phyloP scores from a whole-genome alignment of 2,329 filamentous ascomycete genomes.

The Calonectria honghensis region DNA sequence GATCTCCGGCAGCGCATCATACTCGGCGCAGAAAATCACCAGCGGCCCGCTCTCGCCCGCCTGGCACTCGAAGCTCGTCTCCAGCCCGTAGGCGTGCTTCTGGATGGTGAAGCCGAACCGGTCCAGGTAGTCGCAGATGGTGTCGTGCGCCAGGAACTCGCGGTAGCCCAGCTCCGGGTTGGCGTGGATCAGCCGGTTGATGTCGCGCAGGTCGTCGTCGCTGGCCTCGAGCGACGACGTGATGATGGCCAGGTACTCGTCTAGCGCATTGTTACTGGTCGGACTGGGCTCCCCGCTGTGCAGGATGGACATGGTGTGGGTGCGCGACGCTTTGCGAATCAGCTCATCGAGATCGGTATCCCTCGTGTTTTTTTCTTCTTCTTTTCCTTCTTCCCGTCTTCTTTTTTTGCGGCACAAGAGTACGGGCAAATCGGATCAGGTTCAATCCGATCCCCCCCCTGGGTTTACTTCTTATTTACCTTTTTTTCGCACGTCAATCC shows the following conservation, averaged over 20 bases:
- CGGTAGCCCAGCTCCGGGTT: conserved; percentile 20
- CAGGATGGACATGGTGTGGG: neutral
- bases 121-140: conserved; percentile 10
- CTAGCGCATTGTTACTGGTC: neutral
- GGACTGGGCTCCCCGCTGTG: neutral
- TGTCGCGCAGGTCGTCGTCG: conserved; percentile 15
- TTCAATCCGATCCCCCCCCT: neutral
- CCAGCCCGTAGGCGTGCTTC: conserved; percentile 12
- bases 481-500: neutral
- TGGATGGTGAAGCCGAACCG: neutral
- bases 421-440: neutral
- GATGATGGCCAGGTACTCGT: conserved; percentile 17
- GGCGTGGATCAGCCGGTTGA: conserved; percentile 14
- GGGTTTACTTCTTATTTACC: neutral
- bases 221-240: neutral
- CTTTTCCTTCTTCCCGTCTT: neutral
- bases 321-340: neutral
- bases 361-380: neutral
- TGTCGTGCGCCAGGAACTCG: conserved; percentile 15
- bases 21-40: conserved; percentile 60
- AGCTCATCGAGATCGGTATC: neutral
- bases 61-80: conserved; percentile 17
- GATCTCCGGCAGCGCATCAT: conserved; percentile 67
- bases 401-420: neutral
- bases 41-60: conserved; percentile 8